phyloP scores from a whole-genome alignment of 179 eudicot species.

The Pouteria campechiana region DNA sequence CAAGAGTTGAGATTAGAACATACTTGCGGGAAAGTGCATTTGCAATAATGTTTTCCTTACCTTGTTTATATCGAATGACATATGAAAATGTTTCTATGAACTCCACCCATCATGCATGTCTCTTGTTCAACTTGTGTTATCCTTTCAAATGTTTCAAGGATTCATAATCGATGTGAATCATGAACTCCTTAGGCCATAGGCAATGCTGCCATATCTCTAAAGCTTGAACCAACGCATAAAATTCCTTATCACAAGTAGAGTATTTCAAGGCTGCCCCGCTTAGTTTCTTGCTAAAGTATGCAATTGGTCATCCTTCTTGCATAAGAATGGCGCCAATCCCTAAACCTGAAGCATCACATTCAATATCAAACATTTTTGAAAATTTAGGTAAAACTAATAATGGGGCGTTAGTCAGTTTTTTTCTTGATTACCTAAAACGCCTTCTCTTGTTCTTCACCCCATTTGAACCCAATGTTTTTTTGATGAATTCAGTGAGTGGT shows the following conservation, averaged over 20 bases:
- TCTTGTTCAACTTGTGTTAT: not conserved
- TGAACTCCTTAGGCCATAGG: constrained; percentile 2
- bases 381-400: not conserved
- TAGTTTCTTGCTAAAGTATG: constrained; percentile 7
- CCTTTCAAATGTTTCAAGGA: too few species aligned
- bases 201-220: constrained; percentile 3
- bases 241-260: constrained; percentile 3
- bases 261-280: constrained; percentile 3
- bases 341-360: constrained; percentile 6
- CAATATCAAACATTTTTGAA: not conserved
- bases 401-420: not conserved
- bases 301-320: not conserved
- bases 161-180: constrained; percentile 5
- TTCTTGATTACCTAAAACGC: not conserved
- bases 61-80: constrained; percentile 2
- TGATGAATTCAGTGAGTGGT: not conserved
- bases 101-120: constrained; percentile 6
- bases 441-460: constrained; percentile 1
- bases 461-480: not conserved
- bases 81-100: constrained; percentile 6
- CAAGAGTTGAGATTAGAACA: not conserved
- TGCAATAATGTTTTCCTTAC: constrained; percentile 4
- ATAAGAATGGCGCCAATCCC: constrained; percentile 5
- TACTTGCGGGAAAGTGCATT: constrained; percentile 3
- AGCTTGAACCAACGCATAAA: constrained; percentile 8